Percentiles rank a stretch among this genome's conserved stretches.
These are phyloP conservation scores for Eucalyptus sideroxylon DNA, from an alignment of 345 rosid species.

Conservation along the genomic window DNA sequence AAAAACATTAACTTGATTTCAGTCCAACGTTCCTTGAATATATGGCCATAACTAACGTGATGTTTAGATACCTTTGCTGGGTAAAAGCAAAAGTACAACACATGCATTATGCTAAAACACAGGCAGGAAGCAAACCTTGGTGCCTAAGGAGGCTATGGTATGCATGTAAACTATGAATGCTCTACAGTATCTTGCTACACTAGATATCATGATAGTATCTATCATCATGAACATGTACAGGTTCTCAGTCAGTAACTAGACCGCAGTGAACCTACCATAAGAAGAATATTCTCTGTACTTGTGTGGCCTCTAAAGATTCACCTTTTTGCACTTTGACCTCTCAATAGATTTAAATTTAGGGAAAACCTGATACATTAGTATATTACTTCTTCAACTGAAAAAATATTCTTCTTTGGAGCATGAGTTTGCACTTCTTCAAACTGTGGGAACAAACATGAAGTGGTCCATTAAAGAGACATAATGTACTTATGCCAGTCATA, in stretches of 20 bases:
- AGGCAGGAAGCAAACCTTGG: background rate
- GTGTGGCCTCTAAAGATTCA: background rate
- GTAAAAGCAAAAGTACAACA: too few species aligned
- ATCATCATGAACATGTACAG: background rate
- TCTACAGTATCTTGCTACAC: background rate
- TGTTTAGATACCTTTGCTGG: too few species aligned
- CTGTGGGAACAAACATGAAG: background rate
- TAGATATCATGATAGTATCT: background rate
- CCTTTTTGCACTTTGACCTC: background rate
- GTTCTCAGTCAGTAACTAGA: background rate
- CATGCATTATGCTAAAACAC: background rate
- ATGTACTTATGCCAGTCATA: too few species aligned
- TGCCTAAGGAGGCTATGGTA: background rate
- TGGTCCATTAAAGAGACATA: too few species aligned
- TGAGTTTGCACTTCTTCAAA: background rate
- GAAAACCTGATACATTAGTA: background rate
- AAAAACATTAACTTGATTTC: too few species aligned
- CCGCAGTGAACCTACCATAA: background rate
- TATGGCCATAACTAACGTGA: too few species aligned
- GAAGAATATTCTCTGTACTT: background rate
- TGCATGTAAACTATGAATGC: background rate
- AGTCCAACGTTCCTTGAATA: too few species aligned
- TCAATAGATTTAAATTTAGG: background rate
- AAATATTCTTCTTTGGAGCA: background rate
- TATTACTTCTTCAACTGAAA: background rate